Conservation (phyloP, 148 eudicot genomes). For the Diospyros kaki region DNA sequence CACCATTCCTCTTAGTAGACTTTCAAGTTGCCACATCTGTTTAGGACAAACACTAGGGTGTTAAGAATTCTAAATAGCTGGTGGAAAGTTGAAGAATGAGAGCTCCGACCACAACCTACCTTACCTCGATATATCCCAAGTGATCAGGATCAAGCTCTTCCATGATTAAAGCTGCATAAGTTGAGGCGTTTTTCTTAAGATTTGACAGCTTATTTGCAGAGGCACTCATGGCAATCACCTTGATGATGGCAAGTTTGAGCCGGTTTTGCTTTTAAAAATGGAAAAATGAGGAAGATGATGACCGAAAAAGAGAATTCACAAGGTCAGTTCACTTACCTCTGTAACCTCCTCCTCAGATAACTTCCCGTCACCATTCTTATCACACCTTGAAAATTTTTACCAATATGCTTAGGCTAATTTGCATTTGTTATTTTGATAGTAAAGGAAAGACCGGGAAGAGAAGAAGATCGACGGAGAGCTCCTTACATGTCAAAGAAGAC, state of each 20-base stretch:
- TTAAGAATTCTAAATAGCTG: neutral
- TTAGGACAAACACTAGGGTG: neutral
- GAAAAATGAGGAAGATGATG: neutral
- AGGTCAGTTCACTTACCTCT: slow-evolving; percentile 42
- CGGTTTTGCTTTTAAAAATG: neutral
- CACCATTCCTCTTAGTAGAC: slow-evolving; percentile 70
- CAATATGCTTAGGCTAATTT: neutral
- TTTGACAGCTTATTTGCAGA: slow-evolving; percentile 83
- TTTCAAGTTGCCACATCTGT: slow-evolving; percentile 98
- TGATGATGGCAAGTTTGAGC: slow-evolving; percentile 1
- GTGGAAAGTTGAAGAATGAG: neutral
- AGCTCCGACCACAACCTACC: neutral
- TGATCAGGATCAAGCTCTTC: slow-evolving; percentile 95
- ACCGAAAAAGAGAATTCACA: neutral
- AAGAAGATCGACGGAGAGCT: neutral
- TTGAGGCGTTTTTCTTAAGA: slow-evolving; percentile 68
- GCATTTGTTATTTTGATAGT: neutral
- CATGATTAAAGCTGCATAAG: slow-evolving; percentile 92
- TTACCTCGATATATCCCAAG: slow-evolving; percentile 81
- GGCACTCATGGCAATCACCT: slow-evolving; percentile 93
- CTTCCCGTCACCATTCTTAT: slow-evolving; percentile 93
- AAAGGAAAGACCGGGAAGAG: neutral
- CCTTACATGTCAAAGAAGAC: slow-evolving; percentile 84
- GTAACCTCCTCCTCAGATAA: slow-evolving; percentile 88
- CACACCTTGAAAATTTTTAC: slow-evolving; percentile 52